phyloP scores from a whole-genome alignment of 495 filamentous ascomycete species.

The Echria macrotheca region DNA sequence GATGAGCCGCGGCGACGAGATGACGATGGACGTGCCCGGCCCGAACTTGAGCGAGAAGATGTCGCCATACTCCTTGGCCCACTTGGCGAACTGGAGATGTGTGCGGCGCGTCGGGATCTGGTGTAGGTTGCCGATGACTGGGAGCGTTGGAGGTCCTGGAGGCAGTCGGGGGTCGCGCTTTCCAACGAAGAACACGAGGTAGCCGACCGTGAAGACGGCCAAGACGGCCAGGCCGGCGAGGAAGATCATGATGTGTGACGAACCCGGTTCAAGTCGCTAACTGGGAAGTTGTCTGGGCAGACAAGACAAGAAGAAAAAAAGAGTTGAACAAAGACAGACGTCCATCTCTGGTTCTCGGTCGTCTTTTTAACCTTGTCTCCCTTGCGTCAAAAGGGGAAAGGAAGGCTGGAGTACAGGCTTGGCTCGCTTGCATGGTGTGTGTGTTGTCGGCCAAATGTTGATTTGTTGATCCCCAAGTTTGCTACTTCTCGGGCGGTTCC shows the following conservation, averaged over 20 bases:
- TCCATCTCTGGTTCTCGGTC: too few relatives aligned
- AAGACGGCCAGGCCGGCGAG: conserved; percentile 14
- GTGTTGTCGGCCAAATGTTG: too few relatives aligned
- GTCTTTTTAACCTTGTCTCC: too few relatives aligned
- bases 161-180: conserved; percentile 13
- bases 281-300: too few relatives aligned
- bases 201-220: conserved; percentile 5
- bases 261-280: too few relatives aligned
- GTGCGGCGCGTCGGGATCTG: conserved; percentile 21
- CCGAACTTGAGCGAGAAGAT: conserved; percentile 31
- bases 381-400: too few relatives aligned
- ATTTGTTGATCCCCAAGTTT: too few relatives aligned
- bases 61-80: conserved; percentile 28
- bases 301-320: too few relatives aligned
- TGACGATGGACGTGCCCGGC: conserved; percentile 21
- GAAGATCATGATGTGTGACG: conserved; percentile 1
- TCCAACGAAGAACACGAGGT: conserved; percentile 15
- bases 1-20: conserved; percentile 20
- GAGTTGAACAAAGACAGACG: too few relatives aligned
- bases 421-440: too few relatives aligned
- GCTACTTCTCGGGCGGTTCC: too few relatives aligned
- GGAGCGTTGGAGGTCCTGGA: conserved; percentile 21
- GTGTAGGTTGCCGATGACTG: conserved; percentile 28
- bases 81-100: conserved; percentile 25
- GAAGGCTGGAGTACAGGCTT: too few relatives aligned